Percentiles rank a stretch among this genome's conserved stretches.
These are phyloP conservation scores for Infundibulicybe gibba DNA, from an alignment of 768 basidiomycete species.

Conservation along the genomic window DNA sequence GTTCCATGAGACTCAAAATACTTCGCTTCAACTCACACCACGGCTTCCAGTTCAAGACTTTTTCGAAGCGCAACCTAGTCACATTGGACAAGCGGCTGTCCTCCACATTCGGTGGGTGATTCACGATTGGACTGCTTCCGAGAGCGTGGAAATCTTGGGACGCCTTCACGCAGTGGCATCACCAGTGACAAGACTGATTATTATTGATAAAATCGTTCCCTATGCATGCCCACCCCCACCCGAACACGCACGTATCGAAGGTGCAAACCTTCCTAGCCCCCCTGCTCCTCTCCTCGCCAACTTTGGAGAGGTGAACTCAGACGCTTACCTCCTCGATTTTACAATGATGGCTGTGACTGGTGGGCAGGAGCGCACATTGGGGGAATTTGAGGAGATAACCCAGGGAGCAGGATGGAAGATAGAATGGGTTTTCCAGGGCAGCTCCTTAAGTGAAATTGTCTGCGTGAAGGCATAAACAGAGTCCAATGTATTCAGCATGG, in stretches of 20 bases:
- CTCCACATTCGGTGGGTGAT: constrained; percentile 23
- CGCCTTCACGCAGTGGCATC: constrained; percentile 20
- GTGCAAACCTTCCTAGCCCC: constrained; percentile 5
- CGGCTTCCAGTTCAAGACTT: constrained; percentile 1
- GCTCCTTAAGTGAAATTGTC: constrained; percentile 5
- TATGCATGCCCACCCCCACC: constrained; percentile 3
- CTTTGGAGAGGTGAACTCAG: too few relatives aligned
- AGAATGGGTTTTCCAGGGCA: constrained; percentile 7
- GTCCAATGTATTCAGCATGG: too few relatives aligned
- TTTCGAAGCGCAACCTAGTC: too few relatives aligned
- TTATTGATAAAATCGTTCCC: constrained; percentile 15
- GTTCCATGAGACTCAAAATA: background rate
- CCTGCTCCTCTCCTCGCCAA: too few relatives aligned
- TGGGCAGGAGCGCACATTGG: constrained; percentile 3
- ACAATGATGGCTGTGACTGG: constrained; percentile 5
- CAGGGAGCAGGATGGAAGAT: constrained; percentile 5
- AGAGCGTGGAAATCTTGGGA: constrained; percentile 15
- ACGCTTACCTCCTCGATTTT: constrained; percentile 4
- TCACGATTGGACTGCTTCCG: constrained; percentile 26
- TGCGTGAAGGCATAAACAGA: constrained; percentile 1
- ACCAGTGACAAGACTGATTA: constrained; percentile 18
- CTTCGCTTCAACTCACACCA: background rate
- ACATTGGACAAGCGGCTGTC: constrained; percentile 15
- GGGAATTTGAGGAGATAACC: constrained; percentile 3
- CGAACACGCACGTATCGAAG: background rate